A percentile compares a stretch with the other conserved stretches of the same genome.
Evolutionary conservation across 441 rosid genomes (phyloP).

Genomic region (Aquilaria agallochum): DNA sequence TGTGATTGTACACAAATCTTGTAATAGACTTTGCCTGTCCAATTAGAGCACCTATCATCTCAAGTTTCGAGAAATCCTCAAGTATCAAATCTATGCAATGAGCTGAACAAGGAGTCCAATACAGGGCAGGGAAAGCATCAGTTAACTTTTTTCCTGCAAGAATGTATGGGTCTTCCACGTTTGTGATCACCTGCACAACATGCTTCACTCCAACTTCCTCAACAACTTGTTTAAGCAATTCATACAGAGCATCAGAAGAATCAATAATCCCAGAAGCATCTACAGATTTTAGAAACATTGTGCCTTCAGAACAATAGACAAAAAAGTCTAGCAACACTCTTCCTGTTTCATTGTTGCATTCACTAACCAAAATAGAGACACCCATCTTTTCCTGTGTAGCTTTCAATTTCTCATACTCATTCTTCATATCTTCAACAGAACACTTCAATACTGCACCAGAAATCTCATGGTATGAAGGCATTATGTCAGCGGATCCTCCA

Average conservation of each 20-base stretch:
- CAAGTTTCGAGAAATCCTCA: constrained; percentile 64
- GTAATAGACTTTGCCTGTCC: constrained; percentile 79
- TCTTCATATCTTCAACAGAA: constrained; percentile 66
- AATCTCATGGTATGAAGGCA: constrained; percentile 62
- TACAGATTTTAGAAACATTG: constrained; percentile 63
- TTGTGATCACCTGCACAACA: constrained; percentile 83
- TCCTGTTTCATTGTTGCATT: constrained; percentile 46
- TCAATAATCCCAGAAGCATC: constrained; percentile 51
- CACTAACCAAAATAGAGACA: constrained; percentile 76
- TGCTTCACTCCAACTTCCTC: constrained; percentile 72
- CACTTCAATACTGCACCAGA: constrained; percentile 70
- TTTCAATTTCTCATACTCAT: constrained; percentile 37
- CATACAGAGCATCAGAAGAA: constrained; percentile 55
- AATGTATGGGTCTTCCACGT: constrained; percentile 46
- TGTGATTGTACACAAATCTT: constrained; percentile 71
- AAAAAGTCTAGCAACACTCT: constrained; percentile 46
- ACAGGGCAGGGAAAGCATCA: constrained; percentile 62
- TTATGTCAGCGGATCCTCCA: constrained; percentile 36
- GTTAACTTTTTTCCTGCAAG: constrained; percentile 57
- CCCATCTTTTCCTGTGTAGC: constrained; percentile 63
- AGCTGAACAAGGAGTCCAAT: constrained; percentile 88
- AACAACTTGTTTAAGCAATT: constrained; percentile 57
- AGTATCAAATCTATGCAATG: constrained; percentile 72
- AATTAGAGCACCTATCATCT: constrained; percentile 56
- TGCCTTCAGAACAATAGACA: constrained; percentile 69